Conservation (phyloP, 2,329 filamentous ascomycete species). For the Clarireedia paspali region DNA sequence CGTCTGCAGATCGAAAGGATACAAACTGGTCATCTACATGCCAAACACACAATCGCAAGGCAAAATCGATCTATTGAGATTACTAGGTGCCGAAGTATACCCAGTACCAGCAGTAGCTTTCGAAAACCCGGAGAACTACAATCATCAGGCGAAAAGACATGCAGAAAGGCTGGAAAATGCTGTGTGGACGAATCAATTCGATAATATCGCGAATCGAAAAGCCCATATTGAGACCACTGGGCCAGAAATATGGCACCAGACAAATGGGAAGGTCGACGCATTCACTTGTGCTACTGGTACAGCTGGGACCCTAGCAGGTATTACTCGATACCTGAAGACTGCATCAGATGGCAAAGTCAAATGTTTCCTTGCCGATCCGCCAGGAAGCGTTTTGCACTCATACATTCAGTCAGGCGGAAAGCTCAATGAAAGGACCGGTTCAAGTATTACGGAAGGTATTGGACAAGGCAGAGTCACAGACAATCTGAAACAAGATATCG, state of each 20-base stretch:
- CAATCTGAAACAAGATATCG: slow-evolving; percentile 81
- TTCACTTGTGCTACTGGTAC: slow-evolving; percentile 96
- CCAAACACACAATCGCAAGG: slow-evolving; percentile 97
- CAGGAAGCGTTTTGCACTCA: slow-evolving; percentile 85
- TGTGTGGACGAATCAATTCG: slow-evolving; percentile 99
- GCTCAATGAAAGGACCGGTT: slow-evolving; percentile 71
- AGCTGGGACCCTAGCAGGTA: slow-evolving; percentile 81
- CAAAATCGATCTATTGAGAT: slow-evolving; percentile 86
- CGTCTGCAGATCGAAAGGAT: slow-evolving; percentile 86
- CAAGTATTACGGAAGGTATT: slow-evolving; percentile 95
- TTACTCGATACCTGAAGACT: slow-evolving; percentile 83
- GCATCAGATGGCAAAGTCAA: slow-evolving; percentile 71
- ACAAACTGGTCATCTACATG: slow-evolving; percentile 98
- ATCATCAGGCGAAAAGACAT: slow-evolving; percentile 87
- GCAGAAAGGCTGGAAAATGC: slow-evolving; percentile 81
- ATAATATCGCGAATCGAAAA: slow-evolving; percentile 87
- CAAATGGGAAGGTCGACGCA: slow-evolving; percentile 74
- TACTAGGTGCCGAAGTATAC: slow-evolving; percentile 91
- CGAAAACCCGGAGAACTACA: slow-evolving; percentile 94
- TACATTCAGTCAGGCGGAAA: slow-evolving; percentile 83
- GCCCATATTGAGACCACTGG: slow-evolving; percentile 96
- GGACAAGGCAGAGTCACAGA: slow-evolving; percentile 96
- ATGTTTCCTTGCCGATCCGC: slow-evolving; percentile 86
- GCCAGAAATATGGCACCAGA: slow-evolving; percentile 95
- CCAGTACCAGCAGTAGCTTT: slow-evolving; percentile 94